Evolutionary conservation across 768 basidiomycete genomes (phyloP), one percentile per base, ranked within the genome.

Genomic region (Grammothele lineata): DNA sequence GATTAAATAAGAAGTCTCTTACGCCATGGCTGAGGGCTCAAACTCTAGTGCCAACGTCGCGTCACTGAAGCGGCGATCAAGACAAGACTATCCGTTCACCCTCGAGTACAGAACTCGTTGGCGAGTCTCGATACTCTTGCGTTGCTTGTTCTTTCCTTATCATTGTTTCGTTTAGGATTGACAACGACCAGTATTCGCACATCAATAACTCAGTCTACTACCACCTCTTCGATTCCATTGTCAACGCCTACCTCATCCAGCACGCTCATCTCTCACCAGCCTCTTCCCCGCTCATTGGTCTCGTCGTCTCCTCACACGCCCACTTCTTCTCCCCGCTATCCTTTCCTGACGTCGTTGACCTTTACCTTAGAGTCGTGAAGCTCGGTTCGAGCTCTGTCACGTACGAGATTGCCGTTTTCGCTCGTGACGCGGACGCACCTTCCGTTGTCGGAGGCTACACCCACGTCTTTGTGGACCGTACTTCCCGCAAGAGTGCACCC

Each of bases 111-210:
- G 76, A 45, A 87, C 86, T 34, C 76, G 86, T 64, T 89, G 86
- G 86, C 86, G 39, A 53, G 76, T 17, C 35, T 36, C 8, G n/a
- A n/a, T n/a, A n/a, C n/a, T n/a, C 30, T 15, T 32, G 15, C 8
- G 15, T 32, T 54, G 18, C 38, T 19, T 2, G 23, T 14, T 3
- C 37, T 23, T 23, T 27, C 21, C 17, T 33, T 24, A 17, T 36
- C 22, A 1, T 12, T 1, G 18, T 18, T 37, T 50, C n/a, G n/a
- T n/a, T n/a, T 53, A 91, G 88, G 88, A 86, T 77, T 56, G 88
- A 91, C 72, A 91, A 90, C 57, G 88, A 91, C 70, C 87, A 89
- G 56, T 91, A 91, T 59, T 74, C 77, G 11, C 88, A 91, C 51
- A 69, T 90, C 58, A 90, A 91, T 66, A 92, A 91, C 63, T 74